Evolutionary conservation across 192 early-diverging fungal species (phyloP).

Genomic region (Podila epicladia): DNA sequence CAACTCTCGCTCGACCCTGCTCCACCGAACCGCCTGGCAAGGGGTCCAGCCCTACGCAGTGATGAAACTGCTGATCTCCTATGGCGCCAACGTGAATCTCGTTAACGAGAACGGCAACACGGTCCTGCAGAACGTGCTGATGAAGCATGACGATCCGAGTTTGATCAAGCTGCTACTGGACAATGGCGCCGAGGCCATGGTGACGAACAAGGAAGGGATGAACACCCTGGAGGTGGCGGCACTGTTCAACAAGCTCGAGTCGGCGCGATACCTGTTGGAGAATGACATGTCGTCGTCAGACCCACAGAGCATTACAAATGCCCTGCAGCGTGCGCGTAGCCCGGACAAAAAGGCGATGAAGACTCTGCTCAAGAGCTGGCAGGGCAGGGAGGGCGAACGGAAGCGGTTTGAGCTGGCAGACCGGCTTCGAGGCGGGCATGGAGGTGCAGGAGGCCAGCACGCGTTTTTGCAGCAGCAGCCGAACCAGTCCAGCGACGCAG

Average conservation of each 20-base stretch:
- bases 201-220: slow-evolving; percentile 44
- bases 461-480: slow-evolving; percentile 11
- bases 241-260: slow-evolving; percentile 37
- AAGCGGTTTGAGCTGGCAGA: slow-evolving; percentile 20
- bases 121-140: slow-evolving; percentile 40
- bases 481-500: slow-evolving; percentile 5
- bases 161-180: slow-evolving; percentile 39
- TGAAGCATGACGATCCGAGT: slow-evolving; percentile 48
- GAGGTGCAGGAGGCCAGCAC: slow-evolving; percentile 9
- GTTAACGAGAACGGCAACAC: slow-evolving; percentile 45
- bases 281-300: slow-evolving; percentile 31
- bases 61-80: slow-evolving; percentile 36
- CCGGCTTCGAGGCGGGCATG: slow-evolving; percentile 1
- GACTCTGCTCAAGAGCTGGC: slow-evolving; percentile 34
- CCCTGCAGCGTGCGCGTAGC: slow-evolving; percentile 19
- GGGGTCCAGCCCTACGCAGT: slow-evolving; percentile 18
- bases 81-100: slow-evolving; percentile 46
- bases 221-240: slow-evolving; percentile 35
- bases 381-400: slow-evolving; percentile 33
- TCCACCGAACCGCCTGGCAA: slow-evolving; percentile 40
- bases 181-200: slow-evolving; percentile 32
- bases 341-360: slow-evolving; percentile 39
- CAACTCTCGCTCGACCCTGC: slow-evolving; percentile 29
- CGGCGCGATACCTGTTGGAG: slow-evolving; percentile 32
- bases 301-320: slow-evolving; percentile 14